These are phyloP conservation scores for Juglanconis sp. DNA, from an alignment of 2,329 filamentous ascomycete genomes.

Conservation along the genomic window DNA sequence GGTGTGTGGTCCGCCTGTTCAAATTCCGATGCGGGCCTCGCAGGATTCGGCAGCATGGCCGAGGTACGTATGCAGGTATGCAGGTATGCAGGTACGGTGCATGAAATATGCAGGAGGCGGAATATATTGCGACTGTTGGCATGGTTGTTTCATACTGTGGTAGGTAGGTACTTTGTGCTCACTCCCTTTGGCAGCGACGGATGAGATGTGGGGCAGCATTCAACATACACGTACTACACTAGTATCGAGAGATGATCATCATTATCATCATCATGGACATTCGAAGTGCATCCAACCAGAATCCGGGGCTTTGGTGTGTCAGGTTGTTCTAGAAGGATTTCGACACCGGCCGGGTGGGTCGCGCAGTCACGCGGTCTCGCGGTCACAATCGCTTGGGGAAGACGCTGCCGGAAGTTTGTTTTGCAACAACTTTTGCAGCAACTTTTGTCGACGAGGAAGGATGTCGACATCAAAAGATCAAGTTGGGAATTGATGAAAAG, in stretches of 20 bases:
- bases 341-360: neutral
- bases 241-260: neutral
- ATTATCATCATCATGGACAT: neutral
- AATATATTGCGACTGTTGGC: slow-evolving; percentile 1
- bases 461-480: neutral
- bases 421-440: neutral
- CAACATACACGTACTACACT: no score
- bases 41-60: neutral
- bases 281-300: no score
- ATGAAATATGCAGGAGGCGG: slow-evolving; percentile 3
- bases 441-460: neutral
- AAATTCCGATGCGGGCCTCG: neutral
- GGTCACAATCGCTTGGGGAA: neutral
- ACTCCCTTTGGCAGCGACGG: no score
- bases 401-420: neutral
- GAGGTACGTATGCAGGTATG: neutral
- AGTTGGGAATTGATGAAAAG: neutral
- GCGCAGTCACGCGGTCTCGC: neutral
- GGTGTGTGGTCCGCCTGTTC: no score
- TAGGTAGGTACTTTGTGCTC: no score
- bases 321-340: slow-evolving; percentile 17
- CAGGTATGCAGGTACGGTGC: neutral
- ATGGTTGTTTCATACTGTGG: neutral
- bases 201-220: no score
- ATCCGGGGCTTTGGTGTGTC: neutral